Conservation (phyloP, 2,329 filamentous ascomycete genomes). For the Clathrospora elynae region DNA sequence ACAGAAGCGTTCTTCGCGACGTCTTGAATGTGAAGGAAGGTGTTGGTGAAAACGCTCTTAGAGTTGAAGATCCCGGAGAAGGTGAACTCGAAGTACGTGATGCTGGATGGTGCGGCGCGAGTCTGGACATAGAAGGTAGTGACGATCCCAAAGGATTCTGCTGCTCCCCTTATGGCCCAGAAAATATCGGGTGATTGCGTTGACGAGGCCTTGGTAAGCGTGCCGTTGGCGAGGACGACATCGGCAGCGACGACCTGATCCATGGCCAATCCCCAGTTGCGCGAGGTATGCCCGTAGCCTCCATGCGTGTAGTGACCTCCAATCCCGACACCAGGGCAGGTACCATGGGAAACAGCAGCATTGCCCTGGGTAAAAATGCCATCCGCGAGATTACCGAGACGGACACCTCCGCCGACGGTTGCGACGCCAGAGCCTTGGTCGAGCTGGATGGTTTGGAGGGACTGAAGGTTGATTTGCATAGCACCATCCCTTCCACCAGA, state of each 20-base stretch:
- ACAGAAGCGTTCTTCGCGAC: slow-evolving; percentile 49
- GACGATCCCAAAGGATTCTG: slow-evolving; percentile 50
- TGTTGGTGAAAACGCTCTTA: slow-evolving; percentile 42
- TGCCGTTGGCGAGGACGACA: slow-evolving; percentile 50
- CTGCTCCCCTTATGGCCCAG: slow-evolving; percentile 51
- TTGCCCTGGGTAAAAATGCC: slow-evolving; percentile 43
- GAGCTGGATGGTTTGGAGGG: slow-evolving; percentile 53
- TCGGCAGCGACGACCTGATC: slow-evolving; percentile 44
- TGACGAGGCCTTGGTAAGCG: slow-evolving; percentile 43
- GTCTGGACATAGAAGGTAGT: slow-evolving; percentile 47
- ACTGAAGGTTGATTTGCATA: slow-evolving; percentile 55
- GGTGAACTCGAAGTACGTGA: slow-evolving; percentile 38
- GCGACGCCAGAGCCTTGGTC: slow-evolving; percentile 51
- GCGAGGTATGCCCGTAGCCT: slow-evolving; percentile 44
- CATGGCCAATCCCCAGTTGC: slow-evolving; percentile 45
- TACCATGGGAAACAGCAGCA: slow-evolving; percentile 57
- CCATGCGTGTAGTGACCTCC: slow-evolving; percentile 47
- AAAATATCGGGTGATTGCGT: slow-evolving; percentile 48
- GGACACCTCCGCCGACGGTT: slow-evolving; percentile 56
- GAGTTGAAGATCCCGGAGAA: slow-evolving; percentile 33
- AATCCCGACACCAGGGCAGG: slow-evolving; percentile 55
- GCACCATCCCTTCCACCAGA: slow-evolving; percentile 57
- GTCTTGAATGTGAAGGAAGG: slow-evolving; percentile 51
- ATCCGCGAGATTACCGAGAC: slow-evolving; percentile 51
- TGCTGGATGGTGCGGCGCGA: slow-evolving; percentile 31